These are phyloP conservation scores for Coemansia linderi DNA, from an alignment of 371 early-diverging fungal species.

Conservation along the genomic window DNA sequence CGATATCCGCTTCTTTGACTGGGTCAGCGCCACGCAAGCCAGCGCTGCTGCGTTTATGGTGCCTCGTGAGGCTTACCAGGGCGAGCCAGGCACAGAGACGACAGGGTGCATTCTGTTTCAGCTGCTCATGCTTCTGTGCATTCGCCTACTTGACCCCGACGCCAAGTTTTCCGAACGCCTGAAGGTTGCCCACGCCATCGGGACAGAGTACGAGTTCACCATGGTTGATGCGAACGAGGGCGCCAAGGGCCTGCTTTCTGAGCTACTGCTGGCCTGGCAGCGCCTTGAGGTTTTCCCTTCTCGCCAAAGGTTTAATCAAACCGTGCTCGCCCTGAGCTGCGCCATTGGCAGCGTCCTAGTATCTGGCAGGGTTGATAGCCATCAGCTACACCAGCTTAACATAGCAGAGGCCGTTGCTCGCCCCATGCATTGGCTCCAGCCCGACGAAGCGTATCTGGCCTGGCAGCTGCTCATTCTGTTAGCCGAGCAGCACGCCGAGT, in stretches of 20 bases:
- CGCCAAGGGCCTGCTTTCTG: constrained; percentile 11
- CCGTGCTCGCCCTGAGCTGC: constrained; percentile 14
- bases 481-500: constrained; percentile 2
- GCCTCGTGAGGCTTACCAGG: neutral
- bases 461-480: constrained; percentile 30
- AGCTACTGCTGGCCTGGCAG: constrained; percentile 24
- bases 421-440: constrained; percentile 20
- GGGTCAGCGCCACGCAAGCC: neutral
- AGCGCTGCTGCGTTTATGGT: neutral
- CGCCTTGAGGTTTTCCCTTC: constrained; percentile 14
- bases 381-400: constrained; percentile 5
- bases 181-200: neutral
- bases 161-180: constrained; percentile 13
- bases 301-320: constrained; percentile 22
- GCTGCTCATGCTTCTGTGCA: constrained; percentile 12
- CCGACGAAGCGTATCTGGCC: constrained; percentile 35
- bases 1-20: constrained; percentile 15
- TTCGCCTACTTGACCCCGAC: constrained; percentile 27
- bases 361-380: constrained; percentile 17
- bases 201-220: constrained; percentile 1
- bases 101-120: constrained; percentile 10
- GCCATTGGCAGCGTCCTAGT: constrained; percentile 16
- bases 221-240: constrained; percentile 4
- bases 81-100: neutral
- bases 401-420: constrained; percentile 1